phyloP scores from a whole-genome alignment of 371 early-diverging fungal species.

The Capillidium rhysosporum region DNA sequence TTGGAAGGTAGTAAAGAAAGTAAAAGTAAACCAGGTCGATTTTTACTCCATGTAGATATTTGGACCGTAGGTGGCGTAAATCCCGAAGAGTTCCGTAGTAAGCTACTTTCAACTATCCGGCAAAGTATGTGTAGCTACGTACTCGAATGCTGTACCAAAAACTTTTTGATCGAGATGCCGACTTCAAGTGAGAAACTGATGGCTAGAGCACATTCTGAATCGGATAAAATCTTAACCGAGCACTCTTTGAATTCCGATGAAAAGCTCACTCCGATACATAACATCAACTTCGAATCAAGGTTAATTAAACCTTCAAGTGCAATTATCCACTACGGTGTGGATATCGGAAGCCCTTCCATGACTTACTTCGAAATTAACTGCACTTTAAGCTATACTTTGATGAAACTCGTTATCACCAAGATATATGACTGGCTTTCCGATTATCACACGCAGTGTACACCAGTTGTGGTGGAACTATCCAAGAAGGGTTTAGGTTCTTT shows the following conservation, averaged over 20 bases:
- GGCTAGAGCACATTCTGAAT: not conserved
- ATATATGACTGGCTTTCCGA: slow-evolving; percentile 18
- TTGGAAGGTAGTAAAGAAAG: slow-evolving; percentile 11
- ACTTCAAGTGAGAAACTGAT: not conserved
- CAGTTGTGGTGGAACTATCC: slow-evolving; percentile 15
- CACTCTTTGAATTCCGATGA: no score
- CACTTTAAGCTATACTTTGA: not conserved
- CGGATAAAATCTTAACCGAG: not conserved
- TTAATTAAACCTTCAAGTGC: not conserved
- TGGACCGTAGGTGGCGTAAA: slow-evolving; percentile 50
- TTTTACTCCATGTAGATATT: slow-evolving; percentile 31
- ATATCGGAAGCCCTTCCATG: slow-evolving; percentile 1
- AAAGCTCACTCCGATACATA: not conserved
- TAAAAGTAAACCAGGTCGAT: slow-evolving; percentile 11
- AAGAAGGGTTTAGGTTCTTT: slow-evolving; percentile 7
- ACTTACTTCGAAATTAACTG: not conserved
- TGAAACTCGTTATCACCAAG: slow-evolving; percentile 10
- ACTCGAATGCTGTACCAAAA: slow-evolving; percentile 23
- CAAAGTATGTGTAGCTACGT: slow-evolving; percentile 49
- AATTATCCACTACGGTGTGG: not conserved
- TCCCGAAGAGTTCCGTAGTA: slow-evolving; percentile 20
- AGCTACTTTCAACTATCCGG: slow-evolving; percentile 24
- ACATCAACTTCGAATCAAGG: not conserved
- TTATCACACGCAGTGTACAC: slow-evolving; percentile 15
- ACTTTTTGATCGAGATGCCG: not conserved